These are phyloP conservation scores for Citropsis articulata DNA, from an alignment of 345 rosid genomes.

Conservation along the genomic window DNA sequence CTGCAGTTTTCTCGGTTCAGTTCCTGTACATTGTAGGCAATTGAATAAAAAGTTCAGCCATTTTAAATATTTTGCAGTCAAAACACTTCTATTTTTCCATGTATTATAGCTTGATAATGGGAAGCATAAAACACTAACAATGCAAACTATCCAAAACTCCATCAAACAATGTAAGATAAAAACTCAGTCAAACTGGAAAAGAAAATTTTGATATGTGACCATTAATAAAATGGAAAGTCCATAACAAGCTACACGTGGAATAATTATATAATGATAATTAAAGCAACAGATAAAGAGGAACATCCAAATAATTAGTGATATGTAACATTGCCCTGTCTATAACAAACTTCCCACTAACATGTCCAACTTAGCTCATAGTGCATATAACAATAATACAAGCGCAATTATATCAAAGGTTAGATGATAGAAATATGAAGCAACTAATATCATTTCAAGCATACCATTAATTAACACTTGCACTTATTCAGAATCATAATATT, in stretches of 20 bases:
- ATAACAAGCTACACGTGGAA: not conserved
- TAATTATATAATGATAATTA: not conserved
- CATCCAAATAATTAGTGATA: not conserved
- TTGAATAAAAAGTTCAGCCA: slow-evolving; percentile 1
- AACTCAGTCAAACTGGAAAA: not conserved
- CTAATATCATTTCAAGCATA: not conserved
- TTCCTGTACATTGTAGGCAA: not conserved
- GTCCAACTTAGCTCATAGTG: not conserved
- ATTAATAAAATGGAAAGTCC: not conserved
- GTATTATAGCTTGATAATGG: not conserved
- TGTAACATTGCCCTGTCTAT: not conserved
- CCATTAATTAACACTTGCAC: not conserved
- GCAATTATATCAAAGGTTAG: not conserved
- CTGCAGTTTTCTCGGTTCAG: not conserved
- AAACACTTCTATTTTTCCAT: not conserved
- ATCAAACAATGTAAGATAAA: not conserved
- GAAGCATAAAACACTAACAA: not conserved
- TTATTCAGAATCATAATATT: slow-evolving; percentile 9
- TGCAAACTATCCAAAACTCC: not conserved
- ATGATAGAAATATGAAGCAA: not conserved
- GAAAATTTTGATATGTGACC: not conserved
- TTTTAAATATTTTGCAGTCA: not conserved
- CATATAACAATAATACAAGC: not conserved
- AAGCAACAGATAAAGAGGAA: not conserved
- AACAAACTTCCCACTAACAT: not conserved